Evolutionary conservation across 352 stramenopile species (phyloP).

Genomic region (Globisporangium yorkense): DNA sequence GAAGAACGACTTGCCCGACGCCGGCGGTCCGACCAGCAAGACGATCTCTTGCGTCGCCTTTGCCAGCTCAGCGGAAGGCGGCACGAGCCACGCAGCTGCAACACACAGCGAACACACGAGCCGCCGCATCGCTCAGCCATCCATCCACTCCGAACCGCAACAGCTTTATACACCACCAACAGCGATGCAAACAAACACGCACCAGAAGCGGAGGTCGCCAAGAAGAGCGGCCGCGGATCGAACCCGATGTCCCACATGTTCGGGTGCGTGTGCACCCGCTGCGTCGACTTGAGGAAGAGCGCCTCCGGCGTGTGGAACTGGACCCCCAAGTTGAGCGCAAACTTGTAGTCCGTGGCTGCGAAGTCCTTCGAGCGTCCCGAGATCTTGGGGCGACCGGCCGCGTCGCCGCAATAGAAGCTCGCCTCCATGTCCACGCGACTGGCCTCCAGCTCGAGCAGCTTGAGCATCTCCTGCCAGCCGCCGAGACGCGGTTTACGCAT

Average conservation of each 20-base stretch:
- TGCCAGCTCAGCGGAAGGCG: conserved; percentile 16
- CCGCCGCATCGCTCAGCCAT: too few relatives aligned
- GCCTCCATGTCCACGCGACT: conserved; percentile 29
- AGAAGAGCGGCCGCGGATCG: conserved; percentile 41
- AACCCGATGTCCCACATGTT: conserved; percentile 76
- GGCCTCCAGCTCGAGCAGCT: conserved; percentile 19
- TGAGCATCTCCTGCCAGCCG: conserved; percentile 53
- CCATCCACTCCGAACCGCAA: not conserved
- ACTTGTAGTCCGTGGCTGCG: conserved; percentile 84
- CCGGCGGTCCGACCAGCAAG: conserved; percentile 63
- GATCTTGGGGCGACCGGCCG: conserved; percentile 67
- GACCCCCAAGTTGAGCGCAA: conserved; percentile 81
- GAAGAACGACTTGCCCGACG: conserved; percentile 73
- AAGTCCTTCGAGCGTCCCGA: conserved; percentile 75
- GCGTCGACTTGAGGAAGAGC: conserved; percentile 69
- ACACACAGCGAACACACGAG: not conserved
- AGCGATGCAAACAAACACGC: conserved; percentile 3
- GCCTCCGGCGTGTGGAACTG: conserved; percentile 80
- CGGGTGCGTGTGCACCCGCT: conserved; percentile 60
- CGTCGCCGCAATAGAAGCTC: conserved; percentile 84
- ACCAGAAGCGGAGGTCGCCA: conserved; percentile 11
- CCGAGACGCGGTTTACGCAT: conserved; percentile 78
- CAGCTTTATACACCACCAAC: not conserved
- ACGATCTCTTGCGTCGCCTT: conserved; percentile 56
- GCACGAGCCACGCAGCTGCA: conserved; percentile 20